phyloP scores from a whole-genome alignment of 768 basidiomycete genomes.

The Stropharia rugosoannulata region DNA sequence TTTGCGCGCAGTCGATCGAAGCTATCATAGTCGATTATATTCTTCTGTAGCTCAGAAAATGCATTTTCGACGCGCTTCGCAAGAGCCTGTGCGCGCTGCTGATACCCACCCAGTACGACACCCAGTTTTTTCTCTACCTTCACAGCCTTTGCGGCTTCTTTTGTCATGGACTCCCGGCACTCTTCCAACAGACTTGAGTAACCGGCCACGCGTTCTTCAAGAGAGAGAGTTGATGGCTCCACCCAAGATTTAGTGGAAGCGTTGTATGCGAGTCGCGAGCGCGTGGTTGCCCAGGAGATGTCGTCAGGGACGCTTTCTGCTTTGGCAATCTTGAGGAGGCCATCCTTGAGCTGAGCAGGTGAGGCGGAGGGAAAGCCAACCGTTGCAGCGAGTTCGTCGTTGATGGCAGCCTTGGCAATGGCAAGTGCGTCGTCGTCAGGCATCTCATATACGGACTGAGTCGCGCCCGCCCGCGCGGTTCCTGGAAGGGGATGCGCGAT shows the following conservation, averaged over 20 bases:
- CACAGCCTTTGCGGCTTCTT: constrained; percentile 75
- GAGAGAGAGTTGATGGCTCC: constrained; percentile 55
- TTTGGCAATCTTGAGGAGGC: constrained; percentile 62
- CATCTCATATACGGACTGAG: constrained; percentile 63
- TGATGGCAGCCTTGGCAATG: constrained; percentile 68
- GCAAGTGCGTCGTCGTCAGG: constrained; percentile 79
- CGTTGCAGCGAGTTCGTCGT: constrained; percentile 73
- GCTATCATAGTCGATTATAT: constrained; percentile 72
- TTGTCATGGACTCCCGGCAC: constrained; percentile 69
- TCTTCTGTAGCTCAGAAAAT: constrained; percentile 69
- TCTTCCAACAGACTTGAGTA: constrained; percentile 60
- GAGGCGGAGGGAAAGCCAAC: constrained; percentile 87
- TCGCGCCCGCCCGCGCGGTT: constrained; percentile 72
- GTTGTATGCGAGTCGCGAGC: constrained; percentile 65
- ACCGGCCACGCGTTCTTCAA: constrained; percentile 61
- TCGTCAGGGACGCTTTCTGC: constrained; percentile 60
- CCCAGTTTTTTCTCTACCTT: constrained; percentile 92
- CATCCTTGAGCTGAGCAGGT: constrained; percentile 76
- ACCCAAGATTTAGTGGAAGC: constrained; percentile 54
- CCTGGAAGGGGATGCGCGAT: constrained; percentile 88
- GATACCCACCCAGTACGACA: constrained; percentile 89
- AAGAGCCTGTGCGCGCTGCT: constrained; percentile 68
- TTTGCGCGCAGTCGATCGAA: constrained; percentile 71
- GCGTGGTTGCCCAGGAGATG: constrained; percentile 70
- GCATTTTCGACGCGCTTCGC: constrained; percentile 61